Base-by-base conservation (phyloP, 2,329 filamentous ascomycete species). In the Colletotrichum gloeosporioides region DNA sequence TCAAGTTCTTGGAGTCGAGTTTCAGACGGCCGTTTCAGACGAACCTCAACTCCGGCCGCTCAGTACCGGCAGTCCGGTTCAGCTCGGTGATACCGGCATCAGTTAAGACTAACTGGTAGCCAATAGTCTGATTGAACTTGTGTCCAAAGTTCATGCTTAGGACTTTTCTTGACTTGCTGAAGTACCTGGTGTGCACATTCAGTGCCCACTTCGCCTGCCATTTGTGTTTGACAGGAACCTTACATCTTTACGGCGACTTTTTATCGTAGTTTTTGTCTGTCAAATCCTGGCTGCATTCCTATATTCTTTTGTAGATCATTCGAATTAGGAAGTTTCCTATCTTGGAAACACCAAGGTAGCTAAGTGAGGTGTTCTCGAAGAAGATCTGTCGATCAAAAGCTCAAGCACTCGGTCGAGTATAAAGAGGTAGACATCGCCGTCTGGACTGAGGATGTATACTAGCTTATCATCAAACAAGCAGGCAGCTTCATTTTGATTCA, bases 11-110 rank as follows among this genome's bases (percentile, higher is more conserved):
- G 13, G 22, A 8, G 44, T 13, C 16, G 13, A 39, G 69, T 71
- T 65, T 71, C 69, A 71, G 69, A 57, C 31, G 44, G 10, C 16
- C 49, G 69, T 71, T 71, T 66, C 62, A 71, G 69, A 71, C 44
- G 69, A 71, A 71, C 49, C 16, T 71, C 53, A 13, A 64, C 22
- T 12, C 13, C 16, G 18, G 59, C 53, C 7, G 13, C 27, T 49
- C 8, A 34, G 22, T 34, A 6, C 31, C 22, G 7, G 12, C 25
- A 8, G 16, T 53, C 4, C 5, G 15, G 7, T 32, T 39, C 25
- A 34, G 8, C 12, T n/a, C 62, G 65, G 65, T 0, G 10, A 49
- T 27, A 55, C 65, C 44, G 31, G 1, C 29, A 13, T 16, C 36
- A 49, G 16, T 27, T 27, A 13, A 57, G n/a, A 6, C 8, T 31